A percentile compares a stretch with the other conserved stretches of the same genome.
These are phyloP conservation scores for Talaromyces sp. DNA, from an alignment of 2,329 filamentous ascomycete species.

Conservation along the genomic window DNA sequence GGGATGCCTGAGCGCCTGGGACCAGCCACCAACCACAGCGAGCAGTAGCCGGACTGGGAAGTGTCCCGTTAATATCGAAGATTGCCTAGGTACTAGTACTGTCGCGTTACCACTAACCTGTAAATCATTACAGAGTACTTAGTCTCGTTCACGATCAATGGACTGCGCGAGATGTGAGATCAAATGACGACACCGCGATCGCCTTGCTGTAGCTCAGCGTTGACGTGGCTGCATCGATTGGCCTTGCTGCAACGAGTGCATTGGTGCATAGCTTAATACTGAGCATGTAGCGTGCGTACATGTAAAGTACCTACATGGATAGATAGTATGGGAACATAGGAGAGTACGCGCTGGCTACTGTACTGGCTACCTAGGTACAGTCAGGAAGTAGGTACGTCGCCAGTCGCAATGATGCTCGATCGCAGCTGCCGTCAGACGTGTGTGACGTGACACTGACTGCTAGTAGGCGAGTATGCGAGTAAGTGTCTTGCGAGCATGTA, in stretches of 20 bases:
- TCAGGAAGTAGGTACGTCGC: no score
- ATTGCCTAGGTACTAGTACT: background rate
- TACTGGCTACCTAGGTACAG: no score
- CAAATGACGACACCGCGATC: background rate
- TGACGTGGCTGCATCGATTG: constrained; percentile 9
- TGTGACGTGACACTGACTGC: background rate
- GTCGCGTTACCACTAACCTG: background rate
- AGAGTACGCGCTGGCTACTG: no score
- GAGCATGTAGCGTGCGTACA: background rate
- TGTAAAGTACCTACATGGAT: no score
- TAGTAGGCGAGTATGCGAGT: no score
- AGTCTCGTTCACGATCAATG: no score
- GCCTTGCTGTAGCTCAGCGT: background rate
- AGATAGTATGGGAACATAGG: no score
- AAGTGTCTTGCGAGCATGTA: background rate
- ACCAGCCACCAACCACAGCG: constrained; percentile 1
- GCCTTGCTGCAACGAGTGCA: constrained; percentile 1
- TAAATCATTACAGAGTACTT: background rate
- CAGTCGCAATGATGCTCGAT: background rate
- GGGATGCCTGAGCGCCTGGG: background rate
- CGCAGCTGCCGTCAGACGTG: background rate
- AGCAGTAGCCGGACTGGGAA: background rate
- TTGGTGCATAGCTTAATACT: background rate
- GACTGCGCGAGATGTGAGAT: no score
- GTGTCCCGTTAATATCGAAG: background rate